Base-by-base conservation (phyloP, 1,139 yeast species). In the Sugiyamaella novakii region DNA sequence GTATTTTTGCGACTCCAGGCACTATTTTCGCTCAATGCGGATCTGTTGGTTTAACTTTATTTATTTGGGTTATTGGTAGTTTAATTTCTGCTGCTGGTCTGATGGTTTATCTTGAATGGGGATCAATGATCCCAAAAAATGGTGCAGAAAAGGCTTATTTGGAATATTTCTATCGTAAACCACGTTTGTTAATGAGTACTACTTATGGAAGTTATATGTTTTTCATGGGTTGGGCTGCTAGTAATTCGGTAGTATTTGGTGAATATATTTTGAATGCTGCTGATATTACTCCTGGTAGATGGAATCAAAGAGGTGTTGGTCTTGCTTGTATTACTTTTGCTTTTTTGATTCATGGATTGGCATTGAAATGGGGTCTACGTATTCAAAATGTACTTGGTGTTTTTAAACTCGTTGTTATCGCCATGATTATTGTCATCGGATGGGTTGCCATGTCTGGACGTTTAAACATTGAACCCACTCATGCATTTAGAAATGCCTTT, bases 61-160 rank as follows among this genome's bases (percentile, higher is more conserved):
- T 84, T 52, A 71, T 87, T 67, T 87, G 95, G 95, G 78, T 81
- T 24, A 79, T 83, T 15, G 96, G 95, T 43, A 79, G 88, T 10
- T 53, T 84, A 19, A 81, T 87, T 58, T 87, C 95, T 3, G 73
- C 83, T 34, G 73, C 85, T 25, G 95, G 95, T 3, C 72, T 87
- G 58, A 76, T 80, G 61, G 88, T 85, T 5, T 87, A 86, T 64
- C 77, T 87, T 79, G 95, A 87, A 65, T 84, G 86, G 67, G 95
- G 95, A 14, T 78, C 88, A 10, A 88, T 87, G 34, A 80, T 87
- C 56, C 92, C 94, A 28, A 79, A 84, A 67, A 86, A 87, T 61
- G 96, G 96, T 57, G 96, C 95, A 56, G 95, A 87, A 64, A 86
- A 87, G 69, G 85, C 85, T 62, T 87, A 87, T 64, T 73, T 87